Evolutionary conservation across 2,329 filamentous ascomycete species (phyloP), one percentile per base, ranked within the genome.

Genomic region (Epichloe elymi): DNA sequence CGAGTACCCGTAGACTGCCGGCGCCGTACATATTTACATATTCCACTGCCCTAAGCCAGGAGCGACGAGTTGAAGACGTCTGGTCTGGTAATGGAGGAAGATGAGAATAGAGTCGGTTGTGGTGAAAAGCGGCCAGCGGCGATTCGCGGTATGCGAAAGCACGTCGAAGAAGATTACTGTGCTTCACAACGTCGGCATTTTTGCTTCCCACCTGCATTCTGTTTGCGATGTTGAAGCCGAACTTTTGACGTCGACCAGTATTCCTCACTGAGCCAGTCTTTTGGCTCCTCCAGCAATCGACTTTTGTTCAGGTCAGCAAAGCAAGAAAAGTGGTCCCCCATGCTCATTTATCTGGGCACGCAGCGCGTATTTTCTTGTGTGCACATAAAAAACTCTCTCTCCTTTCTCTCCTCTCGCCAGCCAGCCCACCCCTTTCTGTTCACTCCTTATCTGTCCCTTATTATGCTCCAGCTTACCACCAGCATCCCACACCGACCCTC

Each of bases 1-100:
- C 35, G 58, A 48, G 54, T 60, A 59, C 58, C 19, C 42, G 46
- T 30, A 30, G 30, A 30, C 30, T 30, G 8, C 30, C 30, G 30
- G 10, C 30, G 30, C 30, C 10, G 8, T 30, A 23, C 20, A 23
- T 23, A 23, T 23, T 23, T 5, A 5, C 20, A 23, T 23, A 30
- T 30, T 11, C 10, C 8, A 30, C 30, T 30, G 30, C 30, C 30
- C 30, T 11, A 30, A 30, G 30, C 30, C 30, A 30, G 30, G 10
- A 30, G 30, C 30, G 30, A 30, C 30, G 10, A 30, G 30, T 4
- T 30, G 8, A 10, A 30, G 26, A 30, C 26, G 26, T 30, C 26
- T 26, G 23, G 23, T 26, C 23, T 26, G 23, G 23, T 8, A 26
- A 26, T 26, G 23, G 23, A 26, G 7, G 23, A 26, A 26, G 23